Evolutionary conservation across 1,284 basidiomycete species (phyloP), one percentile per base, ranked within the genome.

Genomic region (Fomitopsis pinicola): DNA sequence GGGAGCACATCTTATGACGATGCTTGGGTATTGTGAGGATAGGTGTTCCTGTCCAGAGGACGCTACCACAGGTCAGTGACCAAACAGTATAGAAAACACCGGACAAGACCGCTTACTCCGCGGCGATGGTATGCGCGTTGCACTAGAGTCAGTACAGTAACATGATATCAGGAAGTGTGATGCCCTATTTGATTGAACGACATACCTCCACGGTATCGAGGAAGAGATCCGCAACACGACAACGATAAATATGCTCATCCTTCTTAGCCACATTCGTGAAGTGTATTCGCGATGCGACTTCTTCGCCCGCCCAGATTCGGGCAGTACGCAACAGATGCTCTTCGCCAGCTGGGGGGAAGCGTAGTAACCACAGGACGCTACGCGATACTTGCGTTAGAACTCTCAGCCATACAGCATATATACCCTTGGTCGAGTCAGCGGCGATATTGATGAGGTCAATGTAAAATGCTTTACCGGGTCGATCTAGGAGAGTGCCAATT

Each of bases 81-180:
- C 50, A 28, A 55, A 17, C 19, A 26, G n/a, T 57, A n/a, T 4
- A 33, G 9, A 46, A 72, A 22, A 6, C 22, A 14, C 7, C 46
- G 22, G 19, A 48, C 3, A 3, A 48, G 15, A 28, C 4, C 4
- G 28, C 80, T 58, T 62, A 83, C 82, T 87, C 85, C 15, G 82
- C 80, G 7, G 84, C 82, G 14, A 84, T 81, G 9, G 85, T 87
- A 64, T 87, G 85, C 5, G 85, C 85, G 62, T 83, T 86, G 70
- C 85, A 86, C 80, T 83, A 45, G 8, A 35, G 19, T 22, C 19
- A 3, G 52, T 45, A 14, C 35, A 2, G 1, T 22, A 22, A 22
- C 22, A 22, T 22, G 22, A 26, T 10, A 46, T n/a, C 9, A 52
- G 6, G 17, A 56, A 38, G 57, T 57, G 28, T 42, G 36, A 4